Conservation (phyloP, 2,329 filamentous ascomycete genomes). For the Fusarium sp. region DNA sequence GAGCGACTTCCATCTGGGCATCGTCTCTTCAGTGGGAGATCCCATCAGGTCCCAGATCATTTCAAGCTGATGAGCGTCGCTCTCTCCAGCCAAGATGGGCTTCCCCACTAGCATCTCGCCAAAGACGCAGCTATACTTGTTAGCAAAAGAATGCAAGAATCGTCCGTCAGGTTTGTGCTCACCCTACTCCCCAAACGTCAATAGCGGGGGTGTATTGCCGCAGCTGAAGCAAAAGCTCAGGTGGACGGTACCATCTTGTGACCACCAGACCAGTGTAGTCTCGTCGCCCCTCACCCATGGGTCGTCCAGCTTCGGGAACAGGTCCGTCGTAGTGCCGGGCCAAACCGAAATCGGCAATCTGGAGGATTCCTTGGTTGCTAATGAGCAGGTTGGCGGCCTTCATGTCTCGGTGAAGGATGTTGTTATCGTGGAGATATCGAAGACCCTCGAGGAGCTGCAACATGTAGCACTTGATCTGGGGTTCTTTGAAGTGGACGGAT, state of each 20-base stretch:
- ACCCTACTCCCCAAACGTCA: slow-evolving; percentile 98
- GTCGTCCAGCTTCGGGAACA: slow-evolving; percentile 78
- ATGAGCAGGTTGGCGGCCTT: slow-evolving; percentile 98
- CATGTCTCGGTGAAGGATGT: slow-evolving; percentile 97
- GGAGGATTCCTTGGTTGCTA: slow-evolving; percentile 90
- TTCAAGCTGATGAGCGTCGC: slow-evolving; percentile 88
- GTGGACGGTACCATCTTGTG: slow-evolving; percentile 95
- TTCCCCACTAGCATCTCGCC: slow-evolving; percentile 97
- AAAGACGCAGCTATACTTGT: slow-evolving; percentile 85
- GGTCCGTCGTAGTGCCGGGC: slow-evolving; percentile 92
- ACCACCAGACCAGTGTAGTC: slow-evolving; percentile 98
- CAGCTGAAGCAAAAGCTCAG: slow-evolving; percentile 88
- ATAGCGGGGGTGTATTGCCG: slow-evolving; percentile 96
- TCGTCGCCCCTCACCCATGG: slow-evolving; percentile 84
- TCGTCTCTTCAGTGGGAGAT: slow-evolving; percentile 86
- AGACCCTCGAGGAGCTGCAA: slow-evolving; percentile 91
- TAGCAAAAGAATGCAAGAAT: slow-evolving; percentile 17
- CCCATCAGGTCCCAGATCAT: slow-evolving; percentile 95
- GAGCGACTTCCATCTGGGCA: slow-evolving; percentile 89
- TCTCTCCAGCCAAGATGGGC: slow-evolving; percentile 90
- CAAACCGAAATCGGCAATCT: slow-evolving; percentile 97
- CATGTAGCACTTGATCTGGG: slow-evolving; percentile 98
- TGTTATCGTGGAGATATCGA: slow-evolving; percentile 87
- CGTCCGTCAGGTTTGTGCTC: slow-evolving; percentile 48
- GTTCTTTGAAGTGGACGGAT: slow-evolving; percentile 83